phyloP scores from a whole-genome alignment of 352 stramenopile genomes.

The Sclerospora graminicola region DNA sequence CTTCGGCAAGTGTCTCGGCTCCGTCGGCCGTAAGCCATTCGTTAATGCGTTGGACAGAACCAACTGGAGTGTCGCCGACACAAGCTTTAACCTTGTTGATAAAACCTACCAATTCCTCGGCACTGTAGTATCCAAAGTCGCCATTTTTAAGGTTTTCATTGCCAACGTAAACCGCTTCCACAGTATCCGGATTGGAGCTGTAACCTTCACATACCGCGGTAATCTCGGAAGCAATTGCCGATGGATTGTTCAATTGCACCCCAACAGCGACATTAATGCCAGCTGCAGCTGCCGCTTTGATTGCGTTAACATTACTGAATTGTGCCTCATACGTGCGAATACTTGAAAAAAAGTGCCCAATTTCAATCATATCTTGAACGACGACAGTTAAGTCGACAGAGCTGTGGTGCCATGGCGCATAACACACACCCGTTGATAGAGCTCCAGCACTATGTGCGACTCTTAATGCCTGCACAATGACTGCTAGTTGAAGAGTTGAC shows the following conservation, averaged over 20 bases:
- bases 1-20: conserved; percentile 19
- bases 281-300: conserved; percentile 30
- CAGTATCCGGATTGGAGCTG: conserved; percentile 17
- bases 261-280: conserved; percentile 31
- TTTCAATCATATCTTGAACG: conserved; percentile 24
- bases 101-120: conserved; percentile 26
- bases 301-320: conserved; percentile 46
- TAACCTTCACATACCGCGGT: conserved; percentile 49
- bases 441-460: conserved; percentile 2
- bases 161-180: conserved; percentile 65
- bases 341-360: conserved; percentile 40
- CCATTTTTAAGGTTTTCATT: conserved; percentile 70
- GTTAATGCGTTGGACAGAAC: conserved; percentile 70
- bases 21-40: conserved; percentile 39
- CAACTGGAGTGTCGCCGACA: conserved; percentile 32
- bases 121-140: conserved; percentile 27
- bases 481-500: not conserved
- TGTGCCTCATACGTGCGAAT: conserved; percentile 67
- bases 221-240: conserved; percentile 39
- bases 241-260: conserved; percentile 46
- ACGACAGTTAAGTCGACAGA: conserved; percentile 25
- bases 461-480: not conserved
- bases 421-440: conserved; percentile 38
- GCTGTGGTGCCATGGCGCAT: conserved; percentile 60
- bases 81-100: conserved; percentile 41